A percentile compares a stretch with the other conserved stretches of the same genome.
These are phyloP conservation scores for Acanthamoeba castellanii DNA, from an alignment of 208 protist genomes.

Conservation along the genomic window DNA sequence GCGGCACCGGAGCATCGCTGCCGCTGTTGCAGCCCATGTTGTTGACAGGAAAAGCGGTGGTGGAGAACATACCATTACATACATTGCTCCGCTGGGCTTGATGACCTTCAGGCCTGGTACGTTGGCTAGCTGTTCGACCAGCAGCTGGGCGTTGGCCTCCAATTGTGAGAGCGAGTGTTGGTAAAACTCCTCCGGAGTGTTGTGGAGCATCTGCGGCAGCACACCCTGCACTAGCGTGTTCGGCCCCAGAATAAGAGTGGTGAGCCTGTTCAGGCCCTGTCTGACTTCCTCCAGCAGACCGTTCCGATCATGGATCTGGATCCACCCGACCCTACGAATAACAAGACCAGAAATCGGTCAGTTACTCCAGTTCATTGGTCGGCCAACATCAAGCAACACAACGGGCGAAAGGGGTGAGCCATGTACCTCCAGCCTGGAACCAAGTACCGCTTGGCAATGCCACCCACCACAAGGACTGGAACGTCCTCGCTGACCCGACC, in stretches of 20 bases:
- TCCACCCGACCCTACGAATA: background rate
- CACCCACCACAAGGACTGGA: slow-evolving; percentile 92
- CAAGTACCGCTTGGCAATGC: slow-evolving; percentile 94
- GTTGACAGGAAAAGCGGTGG: background rate
- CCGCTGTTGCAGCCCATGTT: no score
- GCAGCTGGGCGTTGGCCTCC: slow-evolving; percentile 86
- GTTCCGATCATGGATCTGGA: slow-evolving; percentile 28
- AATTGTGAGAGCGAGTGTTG: slow-evolving; percentile 82
- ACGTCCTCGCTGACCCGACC: slow-evolving; percentile 92
- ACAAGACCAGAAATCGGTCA: background rate
- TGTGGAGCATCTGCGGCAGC: slow-evolving; percentile 90
- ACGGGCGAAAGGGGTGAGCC: slow-evolving; percentile 88
- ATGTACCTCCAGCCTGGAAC: slow-evolving; percentile 94
- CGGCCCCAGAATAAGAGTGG: slow-evolving; percentile 91
- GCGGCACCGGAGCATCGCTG: no score
- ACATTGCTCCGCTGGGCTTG: slow-evolving; percentile 93
- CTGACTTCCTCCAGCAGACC: slow-evolving; percentile 60
- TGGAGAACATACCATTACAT: slow-evolving; percentile 89
- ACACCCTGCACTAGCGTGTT: slow-evolving; percentile 93
- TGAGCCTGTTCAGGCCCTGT: slow-evolving; percentile 71
- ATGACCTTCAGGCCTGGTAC: slow-evolving; percentile 88
- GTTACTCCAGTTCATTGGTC: slow-evolving; percentile 61
- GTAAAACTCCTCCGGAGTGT: slow-evolving; percentile 88
- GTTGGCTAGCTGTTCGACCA: slow-evolving; percentile 82
- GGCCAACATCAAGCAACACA: slow-evolving; percentile 89